Base-by-base conservation (phyloP, 495 filamentous ascomycete genomes). In the Glonium stellatum region DNA sequence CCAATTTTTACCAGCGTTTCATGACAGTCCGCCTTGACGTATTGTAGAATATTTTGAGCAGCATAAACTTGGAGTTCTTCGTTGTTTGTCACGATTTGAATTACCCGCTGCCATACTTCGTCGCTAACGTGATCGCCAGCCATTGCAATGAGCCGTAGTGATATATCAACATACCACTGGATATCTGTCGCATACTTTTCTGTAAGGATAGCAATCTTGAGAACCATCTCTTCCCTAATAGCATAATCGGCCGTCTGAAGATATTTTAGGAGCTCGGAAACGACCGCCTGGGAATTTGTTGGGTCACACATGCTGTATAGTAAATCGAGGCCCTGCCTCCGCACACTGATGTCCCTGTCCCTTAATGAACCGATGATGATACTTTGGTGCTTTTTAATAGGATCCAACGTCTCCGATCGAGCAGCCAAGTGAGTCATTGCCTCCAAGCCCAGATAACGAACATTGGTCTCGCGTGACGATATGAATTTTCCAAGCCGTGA, bases 271-370 rank as follows among this genome's bases (percentile, higher is more conserved):
- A 99, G 84, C 76, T 99, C 95, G 53, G 87, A 84, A 41, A 99
- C 95, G 63, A 99, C 96, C 4, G 88, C 85, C 57, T 86, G 87
- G 5, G 95, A 89, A 72, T 97, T 99, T 2, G 85, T 85, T 36
- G 86, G 82, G 70, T 99, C 95, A 72, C 95, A 99, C 95, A 99
- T 99, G 82, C 95, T 97, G 80, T 99, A 99, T 22, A 99, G 80
- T 56, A 99, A 75, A 73, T 99, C 95, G 46, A 99, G 80, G 22
- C 90, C 95, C 71, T 99, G 97, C 55, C 95, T 84, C 51, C 95
- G 83, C 9, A 99, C 95, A 69, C 90, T 97, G 67, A 99, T 99
- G 73, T 99, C 95, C 37, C 95, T 79, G 73, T 99, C 95, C 68
- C 92, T 86, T 6, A 99, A 82, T 0, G 93, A 95, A 15, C 89